Base-by-base conservation (phyloP, 495 filamentous ascomycete species). In the Lindgomyces ingoldianus region DNA sequence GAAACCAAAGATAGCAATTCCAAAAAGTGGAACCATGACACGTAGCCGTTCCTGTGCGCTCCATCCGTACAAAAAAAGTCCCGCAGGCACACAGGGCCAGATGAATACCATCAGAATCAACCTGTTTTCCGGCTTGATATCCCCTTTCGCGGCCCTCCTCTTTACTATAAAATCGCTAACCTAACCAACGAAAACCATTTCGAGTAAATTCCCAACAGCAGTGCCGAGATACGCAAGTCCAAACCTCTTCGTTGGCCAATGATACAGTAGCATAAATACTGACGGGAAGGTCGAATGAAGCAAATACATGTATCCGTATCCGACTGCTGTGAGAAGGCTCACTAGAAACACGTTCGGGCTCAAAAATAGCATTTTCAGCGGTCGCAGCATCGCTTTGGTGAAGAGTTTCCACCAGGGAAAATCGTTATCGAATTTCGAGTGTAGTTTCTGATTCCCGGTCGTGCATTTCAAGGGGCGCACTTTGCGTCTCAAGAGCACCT, bases 11-110 rank as follows among this genome's bases (percentile, higher is more conserved):
- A 39, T 39, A 6, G 33, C 33, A 6, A 14, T 39, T 14, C 33
- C 33, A 14, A 39, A 6, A 6, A 39, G 33, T 14, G 33, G 33
- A 6, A 6, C 6, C 33, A 39, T 39, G 6, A 6, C 6, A 39
- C 14, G 33, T 14, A 14, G 6, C 6, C 14, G 6, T 21, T 24
- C 22, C 25, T 21, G 8, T 9, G 16, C 27, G 22, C 14, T 49
- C 44, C 57, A 60, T 24, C 44, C 57, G 39, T 36, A 60, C 26
- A 60, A 16, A 30, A 60, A 22, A 1, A 60, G 29, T 4, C 44
- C 57, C 4, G 44, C 25, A 3, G 6, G 3, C 18, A 45, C 39
- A 11, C 42, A 18, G 6, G 53, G 53, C 30, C 30, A 57, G 19
- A 12, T 14, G 53, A 57, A 44, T 6, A 57, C 25, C 53, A 57